These are phyloP conservation scores for Corniculantispora saksenae DNA, from an alignment of 2,329 filamentous ascomycete genomes.

Conservation along the genomic window DNA sequence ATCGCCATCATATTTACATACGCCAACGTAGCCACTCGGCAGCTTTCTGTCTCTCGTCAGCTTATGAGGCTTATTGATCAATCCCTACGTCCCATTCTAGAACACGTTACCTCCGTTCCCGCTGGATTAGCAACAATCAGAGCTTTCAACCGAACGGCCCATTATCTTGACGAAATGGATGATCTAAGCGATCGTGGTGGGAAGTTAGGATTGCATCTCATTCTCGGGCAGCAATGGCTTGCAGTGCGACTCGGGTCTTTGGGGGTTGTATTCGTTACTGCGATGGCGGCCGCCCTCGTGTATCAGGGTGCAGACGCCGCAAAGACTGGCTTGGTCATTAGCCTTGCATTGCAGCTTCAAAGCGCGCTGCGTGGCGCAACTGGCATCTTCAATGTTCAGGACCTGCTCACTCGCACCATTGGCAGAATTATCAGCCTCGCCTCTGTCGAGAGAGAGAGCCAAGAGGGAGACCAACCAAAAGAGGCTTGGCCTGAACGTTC, in stretches of 20 bases:
- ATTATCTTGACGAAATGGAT: constrained; percentile 13
- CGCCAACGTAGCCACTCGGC: background rate
- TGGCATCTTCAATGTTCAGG: background rate
- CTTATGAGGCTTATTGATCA: constrained; percentile 2
- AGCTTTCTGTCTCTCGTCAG: constrained; percentile 1
- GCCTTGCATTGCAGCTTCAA: constrained; percentile 16
- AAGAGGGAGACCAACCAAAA: background rate
- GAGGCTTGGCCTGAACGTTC: constrained; percentile 2
- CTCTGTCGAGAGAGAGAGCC: constrained; percentile 7
- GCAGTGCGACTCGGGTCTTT: constrained; percentile 11
- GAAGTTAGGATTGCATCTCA: constrained; percentile 16
- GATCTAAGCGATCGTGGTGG: background rate
- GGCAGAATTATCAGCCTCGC: constrained; percentile 10
- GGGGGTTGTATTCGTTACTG: constrained; percentile 14
- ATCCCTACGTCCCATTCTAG: constrained; percentile 5
- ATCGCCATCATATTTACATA: background rate
- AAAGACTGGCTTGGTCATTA: constrained; percentile 13
- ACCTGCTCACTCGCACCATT: constrained; percentile 4
- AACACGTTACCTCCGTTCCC: constrained; percentile 7
- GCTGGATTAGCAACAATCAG: constrained; percentile 19
- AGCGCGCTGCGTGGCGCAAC: background rate
- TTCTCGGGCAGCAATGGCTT: constrained; percentile 11
- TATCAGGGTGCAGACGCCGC: constrained; percentile 9
- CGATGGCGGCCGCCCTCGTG: constrained; percentile 4
- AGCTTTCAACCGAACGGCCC: constrained; percentile 12